Base-by-base conservation (phyloP, 345 rosid species). In the Trapa bicornis region DNA sequence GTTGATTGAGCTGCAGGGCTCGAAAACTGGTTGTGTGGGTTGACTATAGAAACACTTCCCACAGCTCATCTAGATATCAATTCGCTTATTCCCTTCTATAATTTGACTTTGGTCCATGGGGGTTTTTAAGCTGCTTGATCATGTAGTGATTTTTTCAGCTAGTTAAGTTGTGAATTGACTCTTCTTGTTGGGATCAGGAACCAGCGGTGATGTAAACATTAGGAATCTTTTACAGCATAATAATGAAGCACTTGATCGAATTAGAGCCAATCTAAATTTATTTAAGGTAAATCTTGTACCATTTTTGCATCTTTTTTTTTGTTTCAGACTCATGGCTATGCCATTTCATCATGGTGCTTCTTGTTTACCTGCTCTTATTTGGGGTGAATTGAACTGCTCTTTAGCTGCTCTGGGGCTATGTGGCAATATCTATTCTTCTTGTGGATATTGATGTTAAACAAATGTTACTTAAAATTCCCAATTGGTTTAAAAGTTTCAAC, bases 171-270 rank as follows among this genome's bases (percentile, higher is more conserved):
- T 16, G 35, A 36, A 13, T 47, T 67, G 10, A 14, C 35, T 5
- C 12, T 37, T 32, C 42, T 35, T 17, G 38, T 47, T 76, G 66
- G 75, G 72, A 53, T 75, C 92, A 88, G 97, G 90, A 78, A 73
- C 82, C 70, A 82, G 83, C 71, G 85, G 89, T 33, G 69, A 78
- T 57, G 73, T 84, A 33, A 76, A 79, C 63, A 36, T 35, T 32
- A 33, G 63, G 76, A 84, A 78, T 76, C 89, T 85, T 37, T 79
- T 95, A 79, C 88, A 91, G 71, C 89, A 91, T 75, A 95, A 89
- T 76, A 76, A 72, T 70, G 83, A 79, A 75, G 83, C 87, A 50
- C 81, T 95, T 74, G 79, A 70, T 77, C 87, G 81, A 75, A 95
- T 95, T 71, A 72, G 81, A 74, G 78, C 84, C 62, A 95, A 95